Conservation (phyloP, 2,329 filamentous ascomycete species). For the Aspergillus sojae region DNA sequence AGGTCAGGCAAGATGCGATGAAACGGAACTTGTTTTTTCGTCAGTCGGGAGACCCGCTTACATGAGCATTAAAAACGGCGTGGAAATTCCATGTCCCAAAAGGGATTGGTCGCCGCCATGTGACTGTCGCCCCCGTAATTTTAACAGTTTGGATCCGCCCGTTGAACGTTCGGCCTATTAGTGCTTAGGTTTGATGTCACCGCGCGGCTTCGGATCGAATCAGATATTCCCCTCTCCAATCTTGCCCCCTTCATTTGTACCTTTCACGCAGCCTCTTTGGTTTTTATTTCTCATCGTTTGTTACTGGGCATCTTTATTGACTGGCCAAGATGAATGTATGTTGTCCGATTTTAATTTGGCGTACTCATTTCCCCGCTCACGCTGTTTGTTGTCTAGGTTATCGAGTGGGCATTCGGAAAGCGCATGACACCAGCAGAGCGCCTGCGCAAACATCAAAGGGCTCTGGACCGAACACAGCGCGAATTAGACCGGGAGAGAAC, state of each 20-base stretch:
- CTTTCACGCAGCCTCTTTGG: neutral
- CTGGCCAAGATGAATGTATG: constrained; percentile 18
- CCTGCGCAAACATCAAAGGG: constrained; percentile 77
- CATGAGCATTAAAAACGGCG: neutral
- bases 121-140: constrained; percentile 1
- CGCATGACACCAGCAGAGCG: constrained; percentile 87
- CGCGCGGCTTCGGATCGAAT: constrained; percentile 1
- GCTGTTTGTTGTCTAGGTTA: constrained; percentile 61
- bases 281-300: neutral
- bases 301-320: neutral
- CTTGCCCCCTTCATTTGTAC: neutral
- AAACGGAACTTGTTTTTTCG: constrained; percentile 8
- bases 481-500: constrained; percentile 93
- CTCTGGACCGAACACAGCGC: constrained; percentile 94
- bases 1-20: constrained; percentile 6
- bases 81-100: constrained; percentile 13
- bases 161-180: neutral
- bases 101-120: constrained; percentile 22
- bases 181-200: neutral
- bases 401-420: constrained; percentile 99
- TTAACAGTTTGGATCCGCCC: neutral
- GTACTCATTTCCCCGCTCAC: constrained; percentile 8
- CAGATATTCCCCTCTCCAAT: neutral
- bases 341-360: constrained; percentile 10
- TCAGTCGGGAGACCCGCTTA: constrained; percentile 9